Base-by-base conservation (phyloP, 2,329 filamentous ascomycete species). In the Exutisphaerella laricina region DNA sequence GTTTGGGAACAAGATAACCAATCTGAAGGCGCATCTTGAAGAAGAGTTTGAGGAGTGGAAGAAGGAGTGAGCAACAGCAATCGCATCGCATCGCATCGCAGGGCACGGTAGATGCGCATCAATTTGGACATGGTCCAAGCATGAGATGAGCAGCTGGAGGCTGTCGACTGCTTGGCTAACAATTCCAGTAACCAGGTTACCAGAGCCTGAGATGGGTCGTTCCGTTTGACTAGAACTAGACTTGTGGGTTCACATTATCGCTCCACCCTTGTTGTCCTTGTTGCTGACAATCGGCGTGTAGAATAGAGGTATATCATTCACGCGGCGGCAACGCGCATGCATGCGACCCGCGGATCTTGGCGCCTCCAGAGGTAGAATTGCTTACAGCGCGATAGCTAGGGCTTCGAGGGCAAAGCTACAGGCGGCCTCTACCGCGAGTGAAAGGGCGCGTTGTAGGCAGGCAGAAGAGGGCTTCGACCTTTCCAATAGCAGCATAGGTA, bases 11-110 rank as follows among this genome's bases (percentile, higher is more conserved):
- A 77, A 74, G 59, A 94, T 96, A 63, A 71, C 76, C 51, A 73
- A 72, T 62, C 63, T 95, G 40, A 65, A 92, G 65, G 72, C 70
- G 46, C 89, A 98, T 69, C 67, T 95, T 34, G 74, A 75, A 12
- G 69, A 73, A 18, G 88, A 95, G 66, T 88, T 87, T 61, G 75
- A 83, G 54, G 69, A 67, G 45, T 95, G 88, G 88, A 87, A 76
- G 65, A 74, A 58, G 55, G 69, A 82, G 58, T 87, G 53, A 62
- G 12, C 34, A 14, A 18, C 7, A n/a, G 8, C 14, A 21, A 23
- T 22, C 13, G 18, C 9, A n/a, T 12, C 22, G 8, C 13, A 41
- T 14, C 3, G 23, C 3, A n/a, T n/a, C 12, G 23, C 22, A 30
- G n/a, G n/a, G n/a, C n/a, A n/a, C n/a, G n/a, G n/a, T n/a, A n/a